Base-by-base conservation (phyloP, 441 rosid species). In the California macrophylla region DNA sequence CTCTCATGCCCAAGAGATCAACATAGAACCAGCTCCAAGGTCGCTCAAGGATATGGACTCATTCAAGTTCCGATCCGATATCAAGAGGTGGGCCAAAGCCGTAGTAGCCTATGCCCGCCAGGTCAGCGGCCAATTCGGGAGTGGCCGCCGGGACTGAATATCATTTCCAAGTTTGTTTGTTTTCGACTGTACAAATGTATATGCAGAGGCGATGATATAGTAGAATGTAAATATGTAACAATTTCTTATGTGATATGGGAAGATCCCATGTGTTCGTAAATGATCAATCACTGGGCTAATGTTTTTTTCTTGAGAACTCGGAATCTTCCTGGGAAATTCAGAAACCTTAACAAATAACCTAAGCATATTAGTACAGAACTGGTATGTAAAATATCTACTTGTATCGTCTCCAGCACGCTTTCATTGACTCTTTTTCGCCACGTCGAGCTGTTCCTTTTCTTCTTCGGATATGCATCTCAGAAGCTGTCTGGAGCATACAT, bases 41-140 rank as follows among this genome's bases (percentile, higher is more conserved):
- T 80, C 90, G 9, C 76, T 90, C 72, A 72, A 47, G 15, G 82
- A 84, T 5, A 63, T 79, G 66, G 92, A 90, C 79, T 89, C 97
- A 0, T 71, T 69, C 45, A 86, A 85, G 85, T 70, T 93, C 21
- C 89, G 91, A 82, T 80, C 40, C 7, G 96, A 83, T 71, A 93
- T 93, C 56, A 77, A 52, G 54, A 87, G 86, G 74, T 93, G 98
- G 98, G 89, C 97, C 10, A 91, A 85, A 76, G 85, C 87, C 64
- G 94, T 91, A 0, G 98, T 75, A 4, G 78, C 77, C 3, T 86
- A 88, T 29, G 97, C 90, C 66, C 92, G 92, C 32, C 97, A 93
- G 77, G 86, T 90, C 64, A 90, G 96, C 42, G 83, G 84, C n/a
- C 61, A 65, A 16, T 67, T 86, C 18, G 83, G 82, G 21, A 79